A percentile compares a stretch with the other conserved stretches of the same genome.
These are phyloP conservation scores for Fomitopsis palustris DNA, from an alignment of 1,284 basidiomycete species.

Conservation along the genomic window DNA sequence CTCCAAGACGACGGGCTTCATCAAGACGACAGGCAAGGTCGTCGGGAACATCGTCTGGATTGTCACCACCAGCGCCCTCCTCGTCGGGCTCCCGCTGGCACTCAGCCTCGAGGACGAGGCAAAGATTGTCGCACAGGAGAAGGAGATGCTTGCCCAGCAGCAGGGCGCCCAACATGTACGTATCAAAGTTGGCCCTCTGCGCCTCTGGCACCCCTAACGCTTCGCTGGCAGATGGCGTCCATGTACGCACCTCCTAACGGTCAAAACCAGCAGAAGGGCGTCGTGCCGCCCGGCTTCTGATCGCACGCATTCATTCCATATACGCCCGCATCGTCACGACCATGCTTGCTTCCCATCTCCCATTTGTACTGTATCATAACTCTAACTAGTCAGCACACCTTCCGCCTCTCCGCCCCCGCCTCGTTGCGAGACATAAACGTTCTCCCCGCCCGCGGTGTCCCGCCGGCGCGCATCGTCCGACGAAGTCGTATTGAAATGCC, in stretches of 20 bases:
- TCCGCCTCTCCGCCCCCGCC: background rate
- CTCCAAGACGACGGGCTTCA: constrained; percentile 55
- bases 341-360: background rate
- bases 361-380: background rate
- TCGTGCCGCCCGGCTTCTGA: constrained; percentile 77
- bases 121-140: constrained; percentile 91
- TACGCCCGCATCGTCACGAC: background rate
- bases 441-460: background rate
- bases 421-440: background rate
- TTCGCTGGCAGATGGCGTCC: constrained; percentile 27
- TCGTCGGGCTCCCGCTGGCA: constrained; percentile 91
- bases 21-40: constrained; percentile 66
- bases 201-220: constrained; percentile 7
- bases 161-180: constrained; percentile 87
- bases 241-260: constrained; percentile 45
- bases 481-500: background rate
- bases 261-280: constrained; percentile 53
- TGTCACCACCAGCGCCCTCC: constrained; percentile 88
- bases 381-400: background rate
- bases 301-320: constrained; percentile 7
- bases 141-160: constrained; percentile 91
- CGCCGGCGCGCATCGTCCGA: background rate
- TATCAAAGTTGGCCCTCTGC: constrained; percentile 15
- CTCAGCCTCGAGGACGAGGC: constrained; percentile 95
- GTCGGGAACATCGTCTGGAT: constrained; percentile 93